A percentile compares a stretch with the other conserved stretches of the same genome.
These are phyloP conservation scores for Vinca minor DNA, from an alignment of 257 asterid species.

Conservation along the genomic window DNA sequence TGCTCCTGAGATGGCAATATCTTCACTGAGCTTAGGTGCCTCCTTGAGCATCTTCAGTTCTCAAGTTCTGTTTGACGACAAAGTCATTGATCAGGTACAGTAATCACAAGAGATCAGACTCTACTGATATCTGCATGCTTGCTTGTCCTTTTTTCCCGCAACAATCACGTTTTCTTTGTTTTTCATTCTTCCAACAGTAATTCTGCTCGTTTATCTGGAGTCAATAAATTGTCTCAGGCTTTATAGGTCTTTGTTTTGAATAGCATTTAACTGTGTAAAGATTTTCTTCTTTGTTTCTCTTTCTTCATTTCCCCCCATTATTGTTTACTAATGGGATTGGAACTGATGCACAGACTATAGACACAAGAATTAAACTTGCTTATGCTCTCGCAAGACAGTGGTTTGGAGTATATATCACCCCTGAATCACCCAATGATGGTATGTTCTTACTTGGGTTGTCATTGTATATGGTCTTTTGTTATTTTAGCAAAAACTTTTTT, in stretches of 20 bases:
- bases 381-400: conserved; percentile 94
- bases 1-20: conserved; percentile 82
- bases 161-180: background rate
- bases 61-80: conserved; percentile 78
- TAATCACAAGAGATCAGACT: conserved; percentile 9
- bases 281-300: background rate
- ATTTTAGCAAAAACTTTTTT: no score
- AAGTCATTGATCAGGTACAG: conserved; percentile 88
- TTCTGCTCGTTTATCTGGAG: background rate
- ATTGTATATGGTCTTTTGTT: background rate
- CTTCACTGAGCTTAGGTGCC: conserved; percentile 76
- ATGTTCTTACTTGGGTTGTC: conserved; percentile 15
- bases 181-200: background rate
- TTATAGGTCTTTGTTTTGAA: background rate
- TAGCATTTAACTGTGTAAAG: background rate
- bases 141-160: no score
- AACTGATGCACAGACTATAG: conserved; percentile 64
- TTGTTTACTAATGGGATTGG: conserved; percentile 27
- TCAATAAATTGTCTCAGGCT: background rate
- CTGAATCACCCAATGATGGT: conserved; percentile 92
- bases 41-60: conserved; percentile 88
- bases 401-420: conserved; percentile 91
- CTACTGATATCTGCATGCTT: background rate
- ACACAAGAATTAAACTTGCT: conserved; percentile 86
- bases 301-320: conserved; percentile 15